Evolutionary conservation across 495 filamentous ascomycete genomes (phyloP), one percentile per base, ranked within the genome.

Genomic region (Cetradonia linearis): DNA sequence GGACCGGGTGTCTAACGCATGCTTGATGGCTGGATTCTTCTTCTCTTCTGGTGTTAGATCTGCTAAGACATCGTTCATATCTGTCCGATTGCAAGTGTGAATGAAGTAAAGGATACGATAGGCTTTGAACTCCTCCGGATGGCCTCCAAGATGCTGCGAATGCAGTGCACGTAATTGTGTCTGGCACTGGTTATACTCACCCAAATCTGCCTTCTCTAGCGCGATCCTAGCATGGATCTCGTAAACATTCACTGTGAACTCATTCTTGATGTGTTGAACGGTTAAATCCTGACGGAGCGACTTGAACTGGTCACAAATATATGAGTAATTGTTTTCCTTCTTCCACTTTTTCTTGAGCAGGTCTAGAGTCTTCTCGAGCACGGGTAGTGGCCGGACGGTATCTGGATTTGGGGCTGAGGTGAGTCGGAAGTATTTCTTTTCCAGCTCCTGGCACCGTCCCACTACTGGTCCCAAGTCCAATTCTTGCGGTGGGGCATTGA

Each of bases 121-220:
- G 61, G 92, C 94, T 81, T 91, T 89, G 76, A 99, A 99, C 73
- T 99, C 93, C 70, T 85, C 85, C 59, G 91, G 82, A 76, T 95
- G 88, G 62, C 94, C 94, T 69, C 87, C 88, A 63, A 95, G 77
- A 63, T 87, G 85, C 73, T 87, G 82, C 70, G 80, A 79, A 72
- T 99, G 96, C 66, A 99, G 78, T 59, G 86, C 88, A 69, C 88
- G 86, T 68, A 99, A 81, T 76, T 97, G 93, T 62, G 93, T 96
- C 78, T 97, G 94, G 73, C 93, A 99, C 82, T 99, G 93, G 79
- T 99, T 99, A 90, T 97, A 99, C 93, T 99, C 93, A 99, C 93
- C 92, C 77, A 96, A 81, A 79, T 99, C 93, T 71, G 87, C 91
- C 81, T 94, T 96, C 78, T 99, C 93, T 70, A 99, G 77, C 62